Base-by-base conservation (phyloP, 768 basidiomycete genomes). In the Naganishia vaughanmartiniae region DNA sequence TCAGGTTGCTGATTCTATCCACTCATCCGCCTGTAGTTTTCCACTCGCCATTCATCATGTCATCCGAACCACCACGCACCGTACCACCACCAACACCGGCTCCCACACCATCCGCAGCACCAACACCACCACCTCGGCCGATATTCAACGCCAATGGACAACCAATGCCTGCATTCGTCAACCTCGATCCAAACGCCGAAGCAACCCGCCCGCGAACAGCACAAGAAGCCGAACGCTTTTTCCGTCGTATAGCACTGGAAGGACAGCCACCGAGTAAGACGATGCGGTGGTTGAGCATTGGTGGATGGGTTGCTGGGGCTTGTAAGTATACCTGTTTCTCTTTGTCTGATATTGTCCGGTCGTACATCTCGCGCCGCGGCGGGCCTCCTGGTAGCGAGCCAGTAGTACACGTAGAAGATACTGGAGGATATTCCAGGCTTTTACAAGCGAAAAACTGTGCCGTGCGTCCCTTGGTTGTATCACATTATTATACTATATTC, bases 251-350 rank as follows among this genome's bases (percentile, higher is more conserved):
- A 9, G 63, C 69, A 42, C 36, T 65, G 15, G 60, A 65, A 51
- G 45, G 65, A 24, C 51, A 54, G n/a, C 30, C 36, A 15, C 69
- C 60, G 46, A 55, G 58, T 28, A 36, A 34, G 34, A 34, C 46
- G 60, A 70, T 65, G 34, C 46, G 69, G 6, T 65, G 58, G 69
- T 42, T 70, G 53, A 65, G 69, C 28, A 42, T 70, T 21, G 69
- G 69, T 34, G 69, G 58, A 31, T 65, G 69, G 69, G 69, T 70
- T 26, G 60, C 36, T 2, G 69, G 58, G 2, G 60, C 53, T 42
- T 60, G 58, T 70, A 60, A 54, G 69, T 65, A 15, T 58, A 21
- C 24, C 15, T 42, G n/a, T n/a, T 3, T 36, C 24, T 7, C n/a
- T 39, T 39, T 24, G 57, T 39, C 57, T 58, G 33, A 57, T 57